Percentiles rank a stretch among this genome's conserved stretches.
phyloP scores from a whole-genome alignment of 768 basidiomycete genomes.

The Kondoa malvinella region DNA sequence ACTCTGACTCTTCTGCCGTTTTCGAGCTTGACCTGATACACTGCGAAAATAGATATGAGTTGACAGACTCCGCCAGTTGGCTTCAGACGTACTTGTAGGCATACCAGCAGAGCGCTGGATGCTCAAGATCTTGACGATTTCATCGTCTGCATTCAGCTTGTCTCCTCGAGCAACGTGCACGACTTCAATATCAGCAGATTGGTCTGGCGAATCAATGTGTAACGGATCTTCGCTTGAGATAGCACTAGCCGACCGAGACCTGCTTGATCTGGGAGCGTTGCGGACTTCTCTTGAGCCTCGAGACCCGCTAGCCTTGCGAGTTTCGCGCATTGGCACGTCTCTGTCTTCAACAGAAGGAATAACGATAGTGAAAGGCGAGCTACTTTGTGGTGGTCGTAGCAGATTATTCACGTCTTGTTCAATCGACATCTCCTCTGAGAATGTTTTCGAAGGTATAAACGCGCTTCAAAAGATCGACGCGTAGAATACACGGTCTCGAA shows the following conservation, averaged over 20 bases:
- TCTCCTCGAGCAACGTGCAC: not conserved
- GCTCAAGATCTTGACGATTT: slow-evolving; percentile 13
- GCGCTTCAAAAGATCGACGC: no score
- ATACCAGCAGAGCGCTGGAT: not conserved
- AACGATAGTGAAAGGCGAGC: not conserved
- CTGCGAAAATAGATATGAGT: no score
- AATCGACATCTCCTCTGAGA: no score
- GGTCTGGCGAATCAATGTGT: not conserved
- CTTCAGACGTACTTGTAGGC: no score
- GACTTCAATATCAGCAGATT: not conserved
- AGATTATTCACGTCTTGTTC: not conserved
- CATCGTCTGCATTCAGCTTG: slow-evolving; percentile 9
- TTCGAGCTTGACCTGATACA: slow-evolving; percentile 11
- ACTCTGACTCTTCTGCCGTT: slow-evolving; percentile 9
- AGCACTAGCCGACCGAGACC: not conserved
- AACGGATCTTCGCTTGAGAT: not conserved
- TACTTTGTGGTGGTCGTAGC: not conserved
- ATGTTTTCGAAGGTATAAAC: no score
- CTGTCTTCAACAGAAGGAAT: not conserved
- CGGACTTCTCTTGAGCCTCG: not conserved
- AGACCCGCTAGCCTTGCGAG: not conserved
- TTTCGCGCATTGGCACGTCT: not conserved
- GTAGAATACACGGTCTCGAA: no score
- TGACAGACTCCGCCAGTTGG: no score
- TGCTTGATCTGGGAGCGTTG: not conserved